Conservation (phyloP, 768 basidiomycete species). For the Mycena filopes region DNA sequence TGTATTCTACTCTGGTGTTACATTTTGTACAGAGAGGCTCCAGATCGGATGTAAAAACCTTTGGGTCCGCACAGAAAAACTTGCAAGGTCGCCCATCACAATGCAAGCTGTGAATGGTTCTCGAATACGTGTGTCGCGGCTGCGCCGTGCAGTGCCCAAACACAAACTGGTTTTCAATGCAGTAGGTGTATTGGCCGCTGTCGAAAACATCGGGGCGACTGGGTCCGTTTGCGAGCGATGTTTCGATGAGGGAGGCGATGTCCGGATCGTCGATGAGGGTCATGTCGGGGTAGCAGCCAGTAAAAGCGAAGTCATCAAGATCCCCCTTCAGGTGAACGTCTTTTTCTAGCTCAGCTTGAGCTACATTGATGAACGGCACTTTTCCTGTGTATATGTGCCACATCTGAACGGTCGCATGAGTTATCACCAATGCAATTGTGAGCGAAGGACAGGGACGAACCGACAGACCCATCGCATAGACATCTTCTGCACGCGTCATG, state of each 20-base stretch:
- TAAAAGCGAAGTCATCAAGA: neutral
- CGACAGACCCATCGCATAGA: slow-evolving; percentile 3
- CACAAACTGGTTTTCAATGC: neutral
- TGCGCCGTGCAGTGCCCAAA: neutral
- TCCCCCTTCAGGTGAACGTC: too few relatives aligned
- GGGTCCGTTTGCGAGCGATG: neutral
- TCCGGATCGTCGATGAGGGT: slow-evolving; percentile 4
- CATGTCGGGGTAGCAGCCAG: slow-evolving; percentile 7
- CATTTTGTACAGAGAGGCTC: slow-evolving; percentile 4
- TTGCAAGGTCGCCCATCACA: neutral
- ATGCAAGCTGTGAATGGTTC: neutral
- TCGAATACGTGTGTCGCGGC: neutral
- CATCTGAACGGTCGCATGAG: neutral
- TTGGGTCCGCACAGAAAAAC: neutral
- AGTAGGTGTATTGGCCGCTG: neutral
- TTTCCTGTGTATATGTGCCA: slow-evolving; percentile 6
- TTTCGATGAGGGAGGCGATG: neutral
- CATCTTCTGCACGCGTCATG: slow-evolving; percentile 13
- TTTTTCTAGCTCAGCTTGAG: neutral
- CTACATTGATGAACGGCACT: neutral
- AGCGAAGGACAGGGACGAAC: neutral
- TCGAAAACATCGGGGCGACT: neutral
- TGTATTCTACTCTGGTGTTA: neutral
- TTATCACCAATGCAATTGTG: neutral
- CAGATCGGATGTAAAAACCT: neutral